Evolutionary conservation across 1,284 basidiomycete species (phyloP), one percentile per base, ranked within the genome.

Genomic region (Porphyrellus sp.): DNA sequence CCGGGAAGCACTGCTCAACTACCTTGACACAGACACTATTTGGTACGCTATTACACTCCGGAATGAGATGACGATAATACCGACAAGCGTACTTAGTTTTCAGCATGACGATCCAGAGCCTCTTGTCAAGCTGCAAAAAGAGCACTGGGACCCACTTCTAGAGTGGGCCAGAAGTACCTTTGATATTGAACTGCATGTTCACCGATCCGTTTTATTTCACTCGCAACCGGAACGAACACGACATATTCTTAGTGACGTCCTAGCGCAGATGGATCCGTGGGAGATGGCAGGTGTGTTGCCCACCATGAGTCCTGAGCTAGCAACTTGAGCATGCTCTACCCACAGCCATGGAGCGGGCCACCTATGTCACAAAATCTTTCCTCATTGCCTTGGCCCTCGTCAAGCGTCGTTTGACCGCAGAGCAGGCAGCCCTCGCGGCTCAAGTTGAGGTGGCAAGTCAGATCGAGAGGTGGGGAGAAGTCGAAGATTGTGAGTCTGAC

Each of bases 401-500:
- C 24, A 83, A 83, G 62, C 84, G 84, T 31, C 81, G 79, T 49
- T 69, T 97, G 38, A 83, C 81, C 3, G 91, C 87, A 0, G 90
- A 99, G 60, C 77, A 93, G 65, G 96, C 97, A 2, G 83, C 93
- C 1, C 72, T 85, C 48, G 93, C 91, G 0, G 82, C 93, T 5
- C 89, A 92, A 54, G 96, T 97, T 8, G 97, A 99, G 71, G 95
- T 99, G 0, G 80, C 86, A 54, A 93, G 90, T 65, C 97, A 99
- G 73, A 98, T 98, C 57, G 83, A 96, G 70, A 79, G 85, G 46
- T 99, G 97, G 97, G 97, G 97, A 23, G 93, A 97, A 72, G 97
- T 99, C 0, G 97, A 99, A 76, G 97, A 99, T 71, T 91, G 94
- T 97, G 64, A 77, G 93, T 80, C 20, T 51, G 23, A 21, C 16